phyloP scores from a whole-genome alignment of 140 eudicot genomes.

The Oenanthe javanica region DNA sequence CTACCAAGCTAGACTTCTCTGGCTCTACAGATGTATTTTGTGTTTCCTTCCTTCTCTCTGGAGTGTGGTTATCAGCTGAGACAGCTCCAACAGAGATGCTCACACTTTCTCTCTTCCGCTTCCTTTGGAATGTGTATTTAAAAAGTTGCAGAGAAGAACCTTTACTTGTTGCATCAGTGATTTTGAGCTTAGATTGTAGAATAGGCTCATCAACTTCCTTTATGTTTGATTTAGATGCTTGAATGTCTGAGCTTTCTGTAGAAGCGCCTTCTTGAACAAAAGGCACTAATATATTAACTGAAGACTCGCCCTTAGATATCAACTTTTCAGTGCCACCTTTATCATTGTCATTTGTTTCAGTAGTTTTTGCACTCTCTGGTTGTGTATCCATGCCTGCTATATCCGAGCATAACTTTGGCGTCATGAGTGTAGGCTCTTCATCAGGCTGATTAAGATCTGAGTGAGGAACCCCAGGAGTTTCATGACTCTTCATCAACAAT shows the following conservation, averaged over 20 bases:
- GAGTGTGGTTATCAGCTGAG: slow-evolving; percentile 29
- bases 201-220: slow-evolving; percentile 21
- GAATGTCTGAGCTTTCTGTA: slow-evolving; percentile 8
- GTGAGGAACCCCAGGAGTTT: slow-evolving; percentile 24
- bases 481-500: slow-evolving; percentile 17
- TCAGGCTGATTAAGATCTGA: slow-evolving; percentile 17
- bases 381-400: slow-evolving; percentile 8
- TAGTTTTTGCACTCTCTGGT: slow-evolving; percentile 4
- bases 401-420: slow-evolving; percentile 9
- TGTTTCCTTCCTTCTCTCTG: slow-evolving; percentile 23
- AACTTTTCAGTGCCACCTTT: slow-evolving; percentile 15
- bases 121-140: slow-evolving; percentile 77
- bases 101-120: slow-evolving; percentile 50
- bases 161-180: slow-evolving; percentile 15
- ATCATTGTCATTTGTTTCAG: slow-evolving; percentile 15
- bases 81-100: slow-evolving; percentile 21
- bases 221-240: slow-evolving; percentile 8
- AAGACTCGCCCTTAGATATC: neutral
- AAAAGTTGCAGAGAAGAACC: slow-evolving; percentile 36
- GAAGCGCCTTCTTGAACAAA: slow-evolving; percentile 20
- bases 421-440: slow-evolving; percentile 18
- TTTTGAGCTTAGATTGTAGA: slow-evolving; percentile 20
- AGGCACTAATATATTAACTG: slow-evolving; percentile 14
- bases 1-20: slow-evolving; percentile 22
- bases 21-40: slow-evolving; percentile 20